phyloP scores from a whole-genome alignment of 2,329 filamentous ascomycete genomes.

The Apiospora marii region DNA sequence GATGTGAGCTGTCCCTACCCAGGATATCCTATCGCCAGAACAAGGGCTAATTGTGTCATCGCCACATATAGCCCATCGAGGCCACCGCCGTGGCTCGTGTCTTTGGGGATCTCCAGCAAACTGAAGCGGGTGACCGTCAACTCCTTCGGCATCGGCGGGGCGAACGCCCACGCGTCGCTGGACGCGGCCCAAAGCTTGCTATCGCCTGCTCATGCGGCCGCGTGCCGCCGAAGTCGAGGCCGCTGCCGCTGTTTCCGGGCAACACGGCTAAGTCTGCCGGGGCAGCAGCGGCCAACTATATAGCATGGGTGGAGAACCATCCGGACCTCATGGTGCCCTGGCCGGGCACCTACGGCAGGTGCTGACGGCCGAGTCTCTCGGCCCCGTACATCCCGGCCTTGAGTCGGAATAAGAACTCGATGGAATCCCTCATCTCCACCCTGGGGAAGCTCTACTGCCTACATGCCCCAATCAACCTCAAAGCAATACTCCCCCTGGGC shows the following conservation, averaged over 20 bases:
- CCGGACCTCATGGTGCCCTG: slow-evolving; percentile 41
- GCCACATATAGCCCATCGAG: slow-evolving; percentile 45
- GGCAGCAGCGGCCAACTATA: too few relatives aligned
- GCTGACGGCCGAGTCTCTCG: slow-evolving; percentile 29
- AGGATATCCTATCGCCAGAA: too few relatives aligned
- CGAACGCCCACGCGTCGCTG: slow-evolving; percentile 38
- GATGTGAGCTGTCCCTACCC: too few relatives aligned
- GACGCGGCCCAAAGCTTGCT: slow-evolving; percentile 30
- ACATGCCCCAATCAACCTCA: slow-evolving; percentile 31
- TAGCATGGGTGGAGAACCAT: not conserved
- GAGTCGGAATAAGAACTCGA: slow-evolving; percentile 21
- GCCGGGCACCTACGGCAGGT: slow-evolving; percentile 42
- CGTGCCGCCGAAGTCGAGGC: too few relatives aligned
- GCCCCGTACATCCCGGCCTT: slow-evolving; percentile 32
- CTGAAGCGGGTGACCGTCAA: too few relatives aligned
- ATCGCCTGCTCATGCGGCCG: slow-evolving; percentile 21
- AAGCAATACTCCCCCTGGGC: not conserved
- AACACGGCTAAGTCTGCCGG: not conserved
- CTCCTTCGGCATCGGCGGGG: too few relatives aligned
- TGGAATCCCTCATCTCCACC: slow-evolving; percentile 31
- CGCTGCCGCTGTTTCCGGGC: not conserved
- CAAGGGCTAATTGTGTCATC: too few relatives aligned
- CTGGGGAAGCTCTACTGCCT: slow-evolving; percentile 28
- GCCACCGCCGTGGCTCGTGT: slow-evolving; percentile 36
- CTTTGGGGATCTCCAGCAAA: slow-evolving; percentile 1